These are phyloP conservation scores for Ophiocordyceps camponoti-saundersi DNA, from an alignment of 2,329 filamentous ascomycete species.

Conservation along the genomic window DNA sequence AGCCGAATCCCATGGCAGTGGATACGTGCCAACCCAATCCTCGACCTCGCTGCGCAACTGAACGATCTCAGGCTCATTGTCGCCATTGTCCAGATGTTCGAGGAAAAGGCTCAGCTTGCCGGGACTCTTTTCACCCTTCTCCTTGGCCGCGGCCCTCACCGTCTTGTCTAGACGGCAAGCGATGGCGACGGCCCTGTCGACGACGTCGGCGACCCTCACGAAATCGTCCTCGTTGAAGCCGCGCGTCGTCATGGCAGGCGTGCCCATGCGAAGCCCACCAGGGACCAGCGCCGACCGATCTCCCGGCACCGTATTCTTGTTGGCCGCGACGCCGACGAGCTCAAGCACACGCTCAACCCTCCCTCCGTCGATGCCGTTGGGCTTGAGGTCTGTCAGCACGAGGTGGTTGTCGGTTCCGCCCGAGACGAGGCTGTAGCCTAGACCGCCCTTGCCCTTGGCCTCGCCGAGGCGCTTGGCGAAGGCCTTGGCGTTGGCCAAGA, in stretches of 20 bases:
- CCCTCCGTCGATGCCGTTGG: slow-evolving; percentile 72
- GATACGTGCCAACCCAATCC: slow-evolving; percentile 61
- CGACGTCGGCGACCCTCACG: slow-evolving; percentile 66
- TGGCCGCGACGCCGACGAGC: slow-evolving; percentile 87
- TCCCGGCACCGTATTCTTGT: slow-evolving; percentile 97
- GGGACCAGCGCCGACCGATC: slow-evolving; percentile 88
- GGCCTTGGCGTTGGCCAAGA: slow-evolving; percentile 80
- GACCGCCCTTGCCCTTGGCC: slow-evolving; percentile 54
- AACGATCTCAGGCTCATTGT: slow-evolving; percentile 52
- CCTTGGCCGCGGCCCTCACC: slow-evolving; percentile 50
- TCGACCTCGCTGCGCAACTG: slow-evolving; percentile 59
- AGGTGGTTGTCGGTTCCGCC: slow-evolving; percentile 97
- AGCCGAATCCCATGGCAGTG: slow-evolving; percentile 45
- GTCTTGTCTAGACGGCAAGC: slow-evolving; percentile 60
- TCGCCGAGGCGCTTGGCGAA: slow-evolving; percentile 53
- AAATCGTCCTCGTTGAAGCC: slow-evolving; percentile 88
- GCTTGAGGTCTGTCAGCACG: slow-evolving; percentile 80
- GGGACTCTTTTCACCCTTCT: slow-evolving; percentile 47
- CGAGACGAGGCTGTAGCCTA: slow-evolving; percentile 79
- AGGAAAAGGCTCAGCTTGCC: slow-evolving; percentile 50
- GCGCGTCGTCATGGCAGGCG: slow-evolving; percentile 92
- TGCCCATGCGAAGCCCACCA: slow-evolving; percentile 84
- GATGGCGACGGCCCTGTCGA: slow-evolving; percentile 68
- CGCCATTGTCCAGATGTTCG: slow-evolving; percentile 50
- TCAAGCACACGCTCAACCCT: slow-evolving; percentile 83